phyloP scores from a whole-genome alignment of 2,329 filamentous ascomycete species.

The Fusarium anthophilum region DNA sequence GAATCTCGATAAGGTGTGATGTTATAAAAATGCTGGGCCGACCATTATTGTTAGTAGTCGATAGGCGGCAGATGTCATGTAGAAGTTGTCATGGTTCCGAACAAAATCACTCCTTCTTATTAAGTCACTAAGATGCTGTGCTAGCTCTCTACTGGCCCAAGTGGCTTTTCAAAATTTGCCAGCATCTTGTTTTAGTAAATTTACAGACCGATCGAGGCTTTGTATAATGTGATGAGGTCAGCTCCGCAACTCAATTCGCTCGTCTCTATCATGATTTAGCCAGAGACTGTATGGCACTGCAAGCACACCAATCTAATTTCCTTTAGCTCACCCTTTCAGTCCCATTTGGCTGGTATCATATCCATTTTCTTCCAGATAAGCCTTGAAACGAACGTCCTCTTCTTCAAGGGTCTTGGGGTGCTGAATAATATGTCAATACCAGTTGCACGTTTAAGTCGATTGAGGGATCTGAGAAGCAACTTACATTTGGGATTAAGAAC shows the following conservation, averaged over 20 bases:
- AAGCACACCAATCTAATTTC: too few relatives aligned
- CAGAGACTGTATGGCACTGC: too few relatives aligned
- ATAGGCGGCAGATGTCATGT: too few relatives aligned
- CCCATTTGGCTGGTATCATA: neutral
- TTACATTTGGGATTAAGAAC: neutral
- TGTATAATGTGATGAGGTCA: fast-evolving
- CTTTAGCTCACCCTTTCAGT: fast-evolving
- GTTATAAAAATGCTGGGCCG: too few relatives aligned
- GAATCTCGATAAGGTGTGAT: neutral
- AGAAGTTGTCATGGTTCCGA: too few relatives aligned
- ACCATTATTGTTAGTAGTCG: too few relatives aligned
- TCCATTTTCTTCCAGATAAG: neutral
- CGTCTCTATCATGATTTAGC: neutral
- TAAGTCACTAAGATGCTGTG: too few relatives aligned
- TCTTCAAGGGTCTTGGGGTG: neutral
- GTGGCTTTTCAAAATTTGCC: too few relatives aligned
- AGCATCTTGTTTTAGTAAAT: too few relatives aligned
- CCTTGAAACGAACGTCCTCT: neutral
- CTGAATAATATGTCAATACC: neutral
- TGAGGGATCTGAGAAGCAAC: neutral
- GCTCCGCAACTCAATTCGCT: too few relatives aligned
- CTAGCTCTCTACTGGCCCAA: too few relatives aligned
- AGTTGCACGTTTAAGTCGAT: fast-evolving
- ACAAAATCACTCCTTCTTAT: too few relatives aligned
- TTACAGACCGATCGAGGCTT: fast-evolving